phyloP scores from a whole-genome alignment of 2,329 filamentous ascomycete genomes.

The Leptographium wingfieldii region DNA sequence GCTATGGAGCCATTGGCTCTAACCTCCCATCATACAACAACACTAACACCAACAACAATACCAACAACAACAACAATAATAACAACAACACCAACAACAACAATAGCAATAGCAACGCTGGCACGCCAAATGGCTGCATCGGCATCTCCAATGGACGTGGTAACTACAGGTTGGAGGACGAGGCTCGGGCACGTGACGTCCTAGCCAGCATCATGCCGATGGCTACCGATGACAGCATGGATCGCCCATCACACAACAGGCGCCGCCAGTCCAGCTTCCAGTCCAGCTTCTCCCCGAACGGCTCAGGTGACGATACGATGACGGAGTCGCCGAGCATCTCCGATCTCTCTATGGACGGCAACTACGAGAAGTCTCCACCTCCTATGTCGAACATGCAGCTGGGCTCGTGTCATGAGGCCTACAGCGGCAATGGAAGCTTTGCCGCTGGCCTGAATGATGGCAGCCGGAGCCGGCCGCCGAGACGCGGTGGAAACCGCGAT shows the following conservation, averaged over 20 bases:
- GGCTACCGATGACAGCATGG: not conserved
- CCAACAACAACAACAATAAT: no score
- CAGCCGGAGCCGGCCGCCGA: constrained; percentile 42
- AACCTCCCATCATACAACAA: constrained; percentile 14
- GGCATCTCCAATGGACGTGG: not conserved
- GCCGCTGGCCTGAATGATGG: constrained; percentile 28
- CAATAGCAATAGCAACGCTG: constrained; percentile 13
- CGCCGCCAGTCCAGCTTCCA: constrained; percentile 36
- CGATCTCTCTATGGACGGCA: constrained; percentile 47
- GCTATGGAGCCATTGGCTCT: constrained; percentile 10
- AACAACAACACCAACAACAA: constrained; percentile 11
- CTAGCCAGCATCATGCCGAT: not conserved
- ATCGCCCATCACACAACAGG: constrained; percentile 25
- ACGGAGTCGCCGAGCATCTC: constrained; percentile 41
- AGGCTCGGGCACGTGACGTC: not conserved
- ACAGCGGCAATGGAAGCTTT: constrained; percentile 27
- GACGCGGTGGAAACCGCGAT: constrained; percentile 68
- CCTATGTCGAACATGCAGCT: constrained; percentile 8
- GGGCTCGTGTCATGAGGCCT: not conserved
- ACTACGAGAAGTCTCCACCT: constrained; percentile 24
- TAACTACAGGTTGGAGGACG: not conserved
- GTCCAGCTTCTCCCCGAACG: constrained; percentile 41
- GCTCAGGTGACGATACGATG: constrained; percentile 46
- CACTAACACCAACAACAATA: not conserved
- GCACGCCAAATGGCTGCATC: not conserved